phyloP scores from a whole-genome alignment of 805 yeast species.

The Candida orba region DNA sequence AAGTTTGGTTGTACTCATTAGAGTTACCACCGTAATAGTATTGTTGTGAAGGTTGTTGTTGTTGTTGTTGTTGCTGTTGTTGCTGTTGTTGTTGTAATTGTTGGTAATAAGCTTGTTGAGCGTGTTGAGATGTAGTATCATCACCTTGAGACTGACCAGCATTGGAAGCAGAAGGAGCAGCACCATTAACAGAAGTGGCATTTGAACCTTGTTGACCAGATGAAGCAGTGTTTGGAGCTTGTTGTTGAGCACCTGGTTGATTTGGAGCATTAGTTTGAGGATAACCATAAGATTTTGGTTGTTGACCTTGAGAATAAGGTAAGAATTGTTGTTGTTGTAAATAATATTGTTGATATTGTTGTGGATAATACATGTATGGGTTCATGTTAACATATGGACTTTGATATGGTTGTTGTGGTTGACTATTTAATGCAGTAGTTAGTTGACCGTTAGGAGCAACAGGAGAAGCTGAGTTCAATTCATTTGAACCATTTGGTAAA shows the following conservation, averaged over 20 bases:
- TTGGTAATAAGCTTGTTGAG: constrained; percentile 4
- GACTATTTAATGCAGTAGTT: constrained; percentile 11
- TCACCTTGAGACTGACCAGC: constrained; percentile 12
- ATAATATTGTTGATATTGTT: constrained; percentile 11
- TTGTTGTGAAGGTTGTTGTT: constrained; percentile 14
- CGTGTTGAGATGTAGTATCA: constrained; percentile 15
- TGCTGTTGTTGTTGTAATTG: constrained; percentile 11
- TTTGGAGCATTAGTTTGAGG: constrained; percentile 5
- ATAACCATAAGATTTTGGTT: constrained; percentile 17
- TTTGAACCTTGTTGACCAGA: constrained; percentile 11
- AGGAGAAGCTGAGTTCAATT: constrained; percentile 21
- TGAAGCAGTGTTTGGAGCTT: constrained; percentile 4
- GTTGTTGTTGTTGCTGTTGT: constrained; percentile 14
- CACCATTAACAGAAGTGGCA: constrained; percentile 10
- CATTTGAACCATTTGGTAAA: constrained; percentile 12
- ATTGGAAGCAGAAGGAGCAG: constrained; percentile 6
- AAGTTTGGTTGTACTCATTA: constrained; percentile 11
- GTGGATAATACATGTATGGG: constrained; percentile 24
- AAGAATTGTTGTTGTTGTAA: constrained; percentile 8
- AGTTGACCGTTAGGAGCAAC: constrained; percentile 24
- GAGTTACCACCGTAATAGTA: constrained; percentile 14
- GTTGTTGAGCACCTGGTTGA: constrained; percentile 8
- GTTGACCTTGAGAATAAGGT: constrained; percentile 14
- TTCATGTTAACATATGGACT: constrained; percentile 11
- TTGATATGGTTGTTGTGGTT: constrained; percentile 20